Conservation (phyloP, 345 rosid species). For the Aurinia saxatilis region DNA sequence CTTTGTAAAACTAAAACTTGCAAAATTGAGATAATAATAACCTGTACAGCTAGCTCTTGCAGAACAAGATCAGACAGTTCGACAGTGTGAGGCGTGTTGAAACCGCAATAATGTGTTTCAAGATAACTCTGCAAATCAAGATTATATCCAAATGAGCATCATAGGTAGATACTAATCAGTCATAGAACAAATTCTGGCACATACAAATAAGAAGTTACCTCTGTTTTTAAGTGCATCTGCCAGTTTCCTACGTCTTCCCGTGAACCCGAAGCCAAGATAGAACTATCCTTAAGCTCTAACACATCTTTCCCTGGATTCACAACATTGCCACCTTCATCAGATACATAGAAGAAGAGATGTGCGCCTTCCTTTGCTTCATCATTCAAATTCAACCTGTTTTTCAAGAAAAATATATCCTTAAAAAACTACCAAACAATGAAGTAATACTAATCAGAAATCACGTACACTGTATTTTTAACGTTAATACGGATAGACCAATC, state of each 20-base stretch:
- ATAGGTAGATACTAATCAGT: not conserved
- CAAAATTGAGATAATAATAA: constrained; percentile 16
- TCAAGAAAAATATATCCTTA: not conserved
- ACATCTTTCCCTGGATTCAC: constrained; percentile 37
- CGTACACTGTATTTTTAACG: constrained; percentile 44
- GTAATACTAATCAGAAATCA: not conserved
- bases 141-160: constrained; percentile 17
- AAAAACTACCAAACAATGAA: not conserved
- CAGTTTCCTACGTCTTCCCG: constrained; percentile 58
- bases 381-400: constrained; percentile 32
- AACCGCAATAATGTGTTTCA: constrained; percentile 77
- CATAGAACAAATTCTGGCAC: not conserved
- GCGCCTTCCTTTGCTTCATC: constrained; percentile 44
- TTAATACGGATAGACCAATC: constrained; percentile 81
- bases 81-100: constrained; percentile 74
- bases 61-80: constrained; percentile 75
- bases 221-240: constrained; percentile 74
- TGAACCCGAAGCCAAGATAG: constrained; percentile 67
- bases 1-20: not conserved
- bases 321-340: constrained; percentile 69
- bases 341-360: constrained; percentile 80
- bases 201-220: constrained; percentile 35
- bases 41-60: constrained; percentile 53
- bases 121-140: constrained; percentile 39
- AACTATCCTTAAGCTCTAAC: constrained; percentile 27